Conservation (phyloP, 371 early-diverging fungal genomes). For the Chytridium lagenaria region DNA sequence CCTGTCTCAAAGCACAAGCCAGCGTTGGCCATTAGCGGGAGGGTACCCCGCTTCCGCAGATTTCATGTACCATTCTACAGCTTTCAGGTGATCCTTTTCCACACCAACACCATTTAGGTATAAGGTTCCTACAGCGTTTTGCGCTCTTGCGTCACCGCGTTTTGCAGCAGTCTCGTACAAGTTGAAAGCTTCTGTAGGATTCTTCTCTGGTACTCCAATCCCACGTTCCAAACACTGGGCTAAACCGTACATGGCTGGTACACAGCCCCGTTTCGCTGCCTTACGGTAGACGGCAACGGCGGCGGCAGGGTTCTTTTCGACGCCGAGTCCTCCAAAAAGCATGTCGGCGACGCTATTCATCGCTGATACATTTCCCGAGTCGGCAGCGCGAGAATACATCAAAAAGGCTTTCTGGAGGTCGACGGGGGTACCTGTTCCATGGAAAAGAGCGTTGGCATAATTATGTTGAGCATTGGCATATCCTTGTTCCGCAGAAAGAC, state of each 20-base stretch:
- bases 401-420: slow-evolving; percentile 7
- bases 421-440: not conserved
- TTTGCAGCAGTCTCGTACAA: not conserved
- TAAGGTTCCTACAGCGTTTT: not conserved
- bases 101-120: not conserved
- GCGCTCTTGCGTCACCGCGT: not conserved
- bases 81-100: not conserved
- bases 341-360: not conserved
- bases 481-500: not conserved
- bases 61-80: not conserved
- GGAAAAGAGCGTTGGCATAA: not conserved
- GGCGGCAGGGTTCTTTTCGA: not conserved
- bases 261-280: not conserved
- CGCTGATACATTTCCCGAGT: not conserved
- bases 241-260: not conserved
- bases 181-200: not conserved
- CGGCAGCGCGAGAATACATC: slow-evolving; percentile 4
- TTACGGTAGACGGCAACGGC: not conserved
- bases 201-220: not conserved
- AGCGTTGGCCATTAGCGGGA: slow-evolving; percentile 81
- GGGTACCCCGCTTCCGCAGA: slow-evolving; percentile 42
- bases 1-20: slow-evolving; percentile 88
- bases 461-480: not conserved
- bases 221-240: slow-evolving; percentile 6
- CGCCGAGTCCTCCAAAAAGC: not conserved